These are phyloP conservation scores for Solanum peruvianum DNA, from an alignment of 257 asterid genomes.

Conservation along the genomic window DNA sequence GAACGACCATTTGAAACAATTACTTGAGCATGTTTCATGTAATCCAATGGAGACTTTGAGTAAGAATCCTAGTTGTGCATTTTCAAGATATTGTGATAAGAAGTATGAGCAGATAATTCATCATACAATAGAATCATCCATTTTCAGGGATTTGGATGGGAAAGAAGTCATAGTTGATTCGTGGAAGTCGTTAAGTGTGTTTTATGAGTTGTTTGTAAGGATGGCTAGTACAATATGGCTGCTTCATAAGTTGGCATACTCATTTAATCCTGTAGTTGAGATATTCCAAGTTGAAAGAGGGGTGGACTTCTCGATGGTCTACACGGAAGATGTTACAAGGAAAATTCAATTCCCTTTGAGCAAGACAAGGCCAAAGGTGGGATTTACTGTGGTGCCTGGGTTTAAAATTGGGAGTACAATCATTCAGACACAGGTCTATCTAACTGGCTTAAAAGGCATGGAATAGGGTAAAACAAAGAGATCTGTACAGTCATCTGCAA, in stretches of 20 bases:
- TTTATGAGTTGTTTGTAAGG: slow-evolving; percentile 74
- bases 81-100: slow-evolving; percentile 67
- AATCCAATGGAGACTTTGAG: slow-evolving; percentile 72
- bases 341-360: slow-evolving; percentile 16
- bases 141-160: slow-evolving; percentile 61
- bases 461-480: slow-evolving; percentile 13
- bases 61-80: slow-evolving; percentile 56
- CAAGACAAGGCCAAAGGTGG: slow-evolving; percentile 52
- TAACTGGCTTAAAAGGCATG: slow-evolving; percentile 24
- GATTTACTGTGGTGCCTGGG: slow-evolving; percentile 85
- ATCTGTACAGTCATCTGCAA: not conserved
- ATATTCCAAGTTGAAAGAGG: slow-evolving; percentile 86
- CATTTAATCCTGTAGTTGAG: slow-evolving; percentile 62
- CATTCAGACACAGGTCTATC: slow-evolving; percentile 80
- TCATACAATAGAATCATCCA: slow-evolving; percentile 82
- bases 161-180: slow-evolving; percentile 76
- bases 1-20: slow-evolving; percentile 33
- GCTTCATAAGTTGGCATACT: slow-evolving; percentile 76
- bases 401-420: slow-evolving; percentile 69
- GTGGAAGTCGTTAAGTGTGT: slow-evolving; percentile 71
- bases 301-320: slow-evolving; percentile 62
- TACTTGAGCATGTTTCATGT: slow-evolving; percentile 59
- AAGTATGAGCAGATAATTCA: slow-evolving; percentile 81
- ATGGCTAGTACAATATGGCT: slow-evolving; percentile 93
- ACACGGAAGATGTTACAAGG: slow-evolving; percentile 73